Evolutionary conservation across 176 grass and related monocot genomes (phyloP), one percentile per base, ranked within the genome.

Genomic region (sorghum (Sorghum bicolor)): DNA sequence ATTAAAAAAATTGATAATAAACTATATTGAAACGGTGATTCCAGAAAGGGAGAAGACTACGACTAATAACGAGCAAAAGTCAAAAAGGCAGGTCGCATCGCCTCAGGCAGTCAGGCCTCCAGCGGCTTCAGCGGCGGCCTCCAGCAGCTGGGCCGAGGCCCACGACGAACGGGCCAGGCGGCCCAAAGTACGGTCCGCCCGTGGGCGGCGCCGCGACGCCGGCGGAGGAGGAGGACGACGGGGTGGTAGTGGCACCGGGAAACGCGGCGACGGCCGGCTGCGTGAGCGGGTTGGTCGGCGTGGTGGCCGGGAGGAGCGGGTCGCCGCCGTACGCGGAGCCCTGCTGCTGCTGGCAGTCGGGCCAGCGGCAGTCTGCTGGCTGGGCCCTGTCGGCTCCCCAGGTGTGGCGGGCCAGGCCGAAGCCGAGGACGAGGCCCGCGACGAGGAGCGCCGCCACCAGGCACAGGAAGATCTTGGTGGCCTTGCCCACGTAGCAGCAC

Each of bases 231-330:
- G 53, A 79, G 2, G 77, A 77, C 0, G 70, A 39, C 0, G 88
- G 70, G 2, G 76, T 30, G 30, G 17, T 10, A 0, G 75, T 28
- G 29, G 17, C 17, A 0, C 78, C 70, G 50, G 68, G 53, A 28
- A 66, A 67, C 0, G 34, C 43, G 53, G 78, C 66, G 10, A 81
- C 67, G 53, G 77, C 77, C 0, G 81, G 87, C 44, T 89, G 64
- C 22, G 76, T 63, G 26, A 87, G 70, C 60, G 89, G 74, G 72
- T 73, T 77, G 24, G 92, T 63, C 64, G 77, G 78, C 39, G 83
- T 19, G 19, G 70, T 79, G 22, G 86, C 92, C 16, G 92, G 95
- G 64, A 94, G 92, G 74, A 97, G 78, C 24, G 79, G 86, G 78
- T 77, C 88, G 30, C 82, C 86, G 75, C 82, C 86, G 71, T 88